Evolutionary conservation across 2,329 filamentous ascomycete species (phyloP).

Genomic region (Talaromyces sp.): DNA sequence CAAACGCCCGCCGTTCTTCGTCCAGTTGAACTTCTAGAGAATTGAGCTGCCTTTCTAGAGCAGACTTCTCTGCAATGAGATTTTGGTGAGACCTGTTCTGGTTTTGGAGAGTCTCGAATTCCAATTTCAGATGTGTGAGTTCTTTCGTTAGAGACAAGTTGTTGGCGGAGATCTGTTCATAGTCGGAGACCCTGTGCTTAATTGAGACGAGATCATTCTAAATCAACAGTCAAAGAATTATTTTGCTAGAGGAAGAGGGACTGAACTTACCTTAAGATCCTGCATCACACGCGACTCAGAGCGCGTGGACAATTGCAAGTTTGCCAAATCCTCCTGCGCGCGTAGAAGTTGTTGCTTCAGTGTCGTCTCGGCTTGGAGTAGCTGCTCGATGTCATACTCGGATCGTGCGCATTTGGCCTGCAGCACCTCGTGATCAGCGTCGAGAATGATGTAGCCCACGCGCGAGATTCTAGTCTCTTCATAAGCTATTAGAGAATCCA

Average conservation of each 20-base stretch:
- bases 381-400: slow-evolving; percentile 54
- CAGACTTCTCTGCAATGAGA: slow-evolving; percentile 72
- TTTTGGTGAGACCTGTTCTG: slow-evolving; percentile 62
- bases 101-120: slow-evolving; percentile 60
- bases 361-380: slow-evolving; percentile 41
- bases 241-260: background rate
- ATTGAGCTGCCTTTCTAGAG: slow-evolving; percentile 72
- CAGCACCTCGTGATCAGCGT: slow-evolving; percentile 69
- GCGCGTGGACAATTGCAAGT: slow-evolving; percentile 37
- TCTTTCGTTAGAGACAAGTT: slow-evolving; percentile 62
- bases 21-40: slow-evolving; percentile 77
- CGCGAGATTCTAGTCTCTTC: slow-evolving; percentile 70
- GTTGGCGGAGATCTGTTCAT: slow-evolving; percentile 65
- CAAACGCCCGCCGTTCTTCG: slow-evolving; percentile 69
- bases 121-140: slow-evolving; percentile 56
- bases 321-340: slow-evolving; percentile 46
- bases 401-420: slow-evolving; percentile 59
- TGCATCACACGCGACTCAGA: slow-evolving; percentile 54
- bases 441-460: slow-evolving; percentile 66
- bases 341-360: slow-evolving; percentile 48
- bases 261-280: slow-evolving; percentile 50
- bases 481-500: slow-evolving; percentile 67
- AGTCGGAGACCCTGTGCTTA: slow-evolving; percentile 64
- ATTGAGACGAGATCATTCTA: slow-evolving; percentile 71
- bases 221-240: background rate